These are phyloP conservation scores for Calonectria pteridis DNA, from an alignment of 2,329 filamentous ascomycete species.

Conservation along the genomic window DNA sequence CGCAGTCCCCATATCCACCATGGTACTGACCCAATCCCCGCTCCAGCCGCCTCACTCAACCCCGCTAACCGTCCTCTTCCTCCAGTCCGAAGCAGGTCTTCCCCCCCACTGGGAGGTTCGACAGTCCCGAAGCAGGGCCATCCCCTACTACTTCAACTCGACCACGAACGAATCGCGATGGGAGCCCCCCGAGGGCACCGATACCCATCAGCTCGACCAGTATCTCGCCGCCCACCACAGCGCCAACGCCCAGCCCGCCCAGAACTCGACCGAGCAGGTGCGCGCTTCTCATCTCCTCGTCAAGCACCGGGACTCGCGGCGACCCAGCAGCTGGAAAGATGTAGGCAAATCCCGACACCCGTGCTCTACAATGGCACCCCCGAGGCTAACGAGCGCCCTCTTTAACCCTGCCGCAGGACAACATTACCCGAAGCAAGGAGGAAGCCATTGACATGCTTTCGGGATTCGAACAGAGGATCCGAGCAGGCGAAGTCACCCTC, in stretches of 20 bases:
- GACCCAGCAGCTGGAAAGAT: not conserved
- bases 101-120: not conserved
- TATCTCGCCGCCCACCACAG: not conserved
- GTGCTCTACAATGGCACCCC: not conserved
- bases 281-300: not conserved
- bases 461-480: not conserved
- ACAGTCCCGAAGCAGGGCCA: not conserved
- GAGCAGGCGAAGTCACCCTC: not conserved
- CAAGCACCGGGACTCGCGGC: not conserved
- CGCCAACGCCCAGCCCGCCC: not conserved
- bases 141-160: slow-evolving; percentile 1
- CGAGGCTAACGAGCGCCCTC: not conserved
- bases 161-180: not conserved
- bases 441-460: not conserved
- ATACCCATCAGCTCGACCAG: not conserved
- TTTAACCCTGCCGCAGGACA: not conserved
- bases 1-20: not conserved
- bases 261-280: not conserved
- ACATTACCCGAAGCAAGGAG: not conserved
- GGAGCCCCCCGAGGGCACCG: not conserved
- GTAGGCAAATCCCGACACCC: not conserved
- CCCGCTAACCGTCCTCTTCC: not conserved
- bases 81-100: not conserved
- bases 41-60: not conserved
- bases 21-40: not conserved